These are phyloP conservation scores for Candida glucosophila DNA, from an alignment of 1,139 yeast genomes.

Conservation along the genomic window DNA sequence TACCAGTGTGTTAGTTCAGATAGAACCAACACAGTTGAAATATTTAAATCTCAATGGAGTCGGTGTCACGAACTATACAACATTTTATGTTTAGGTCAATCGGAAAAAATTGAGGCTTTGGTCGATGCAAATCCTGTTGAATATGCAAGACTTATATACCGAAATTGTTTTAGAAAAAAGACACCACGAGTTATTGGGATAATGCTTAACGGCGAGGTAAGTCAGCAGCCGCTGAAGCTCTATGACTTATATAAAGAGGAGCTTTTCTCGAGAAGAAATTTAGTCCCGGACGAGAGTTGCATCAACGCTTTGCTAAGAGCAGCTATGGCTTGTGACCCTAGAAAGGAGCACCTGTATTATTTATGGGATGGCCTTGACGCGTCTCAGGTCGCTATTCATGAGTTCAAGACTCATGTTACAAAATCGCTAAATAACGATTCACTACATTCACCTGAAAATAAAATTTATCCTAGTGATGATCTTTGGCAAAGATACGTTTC, in stretches of 20 bases:
- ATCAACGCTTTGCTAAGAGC: slow-evolving; percentile 37
- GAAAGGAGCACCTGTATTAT: slow-evolving; percentile 6
- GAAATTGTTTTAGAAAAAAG: slow-evolving; percentile 10
- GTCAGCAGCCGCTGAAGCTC: slow-evolving; percentile 24
- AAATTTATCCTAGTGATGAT: slow-evolving; percentile 34
- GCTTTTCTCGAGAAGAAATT: slow-evolving; percentile 8
- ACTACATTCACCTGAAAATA: not conserved
- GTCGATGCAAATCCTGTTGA: slow-evolving; percentile 6
- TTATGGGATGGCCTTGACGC: slow-evolving; percentile 47
- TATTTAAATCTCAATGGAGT: slow-evolving; percentile 13
- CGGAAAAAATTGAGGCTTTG: not conserved
- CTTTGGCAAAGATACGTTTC: slow-evolving; percentile 47
- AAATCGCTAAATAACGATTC: slow-evolving; percentile 14
- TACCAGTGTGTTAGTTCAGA: slow-evolving; percentile 5
- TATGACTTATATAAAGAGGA: slow-evolving; percentile 25
- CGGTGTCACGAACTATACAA: slow-evolving; percentile 1
- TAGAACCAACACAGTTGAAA: slow-evolving; percentile 4
- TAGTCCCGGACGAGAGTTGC: slow-evolving; percentile 28
- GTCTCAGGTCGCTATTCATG: slow-evolving; percentile 52
- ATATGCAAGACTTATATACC: slow-evolving; percentile 19
- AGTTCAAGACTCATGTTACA: slow-evolving; percentile 33
- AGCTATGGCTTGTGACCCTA: slow-evolving; percentile 11
- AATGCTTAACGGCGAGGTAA: slow-evolving; percentile 40
- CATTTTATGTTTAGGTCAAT: not conserved
- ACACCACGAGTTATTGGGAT: slow-evolving; percentile 22